Evolutionary conservation across 129 eudicot species (phyloP).

Genomic region (Daucus carota): DH1_v3.0 NC_030387.2:3686001-3686500

Average conservation of each 20-base stretch:
- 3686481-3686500: slow-evolving; percentile 22
- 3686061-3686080: slow-evolving; percentile 77
- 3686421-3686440: slow-evolving; percentile 99
- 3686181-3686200: slow-evolving; percentile 9
- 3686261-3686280: background rate
- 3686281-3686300: background rate
- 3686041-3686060: slow-evolving; percentile 24
- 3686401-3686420: slow-evolving; percentile 51
- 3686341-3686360: background rate
- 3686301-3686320: background rate
- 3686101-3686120: slow-evolving; percentile 90
- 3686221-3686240: background rate
- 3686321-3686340: background rate
- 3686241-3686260: background rate
- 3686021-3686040: background rate
- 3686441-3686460: slow-evolving; percentile 37
- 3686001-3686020: background rate
- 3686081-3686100: slow-evolving; percentile 50
- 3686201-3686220: background rate
- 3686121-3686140: slow-evolving; percentile 96
- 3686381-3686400: background rate
- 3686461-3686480: slow-evolving; percentile 35
- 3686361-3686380: background rate
- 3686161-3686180: slow-evolving; percentile 14
- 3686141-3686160: slow-evolving; percentile 35